These are phyloP conservation scores for Moniliophthora roreri DNA, from an alignment of 1,284 basidiomycete species.

Conservation along the genomic window DNA sequence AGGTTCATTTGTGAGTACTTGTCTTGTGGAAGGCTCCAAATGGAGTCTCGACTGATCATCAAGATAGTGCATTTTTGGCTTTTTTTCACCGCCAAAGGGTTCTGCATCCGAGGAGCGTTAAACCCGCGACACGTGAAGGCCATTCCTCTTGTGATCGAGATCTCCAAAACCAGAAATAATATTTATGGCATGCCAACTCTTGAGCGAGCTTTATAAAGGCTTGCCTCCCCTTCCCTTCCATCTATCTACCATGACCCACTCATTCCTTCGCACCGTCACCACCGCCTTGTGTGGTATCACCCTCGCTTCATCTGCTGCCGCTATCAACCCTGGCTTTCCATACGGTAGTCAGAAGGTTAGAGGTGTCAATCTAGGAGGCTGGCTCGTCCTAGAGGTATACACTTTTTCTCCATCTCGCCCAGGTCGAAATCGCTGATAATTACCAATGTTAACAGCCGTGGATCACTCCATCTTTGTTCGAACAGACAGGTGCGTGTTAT, in stretches of 20 bases:
- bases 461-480: slow-evolving; percentile 86
- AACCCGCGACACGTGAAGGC: too few species aligned
- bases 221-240: background rate
- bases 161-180: too few species aligned
- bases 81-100: too few species aligned
- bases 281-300: slow-evolving; percentile 13
- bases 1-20: too few species aligned
- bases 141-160: too few species aligned
- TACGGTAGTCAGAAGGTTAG: slow-evolving; percentile 62
- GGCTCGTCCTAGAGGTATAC: slow-evolving; percentile 76
- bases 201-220: background rate
- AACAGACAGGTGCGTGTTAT: slow-evolving; percentile 52
- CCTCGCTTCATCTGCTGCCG: slow-evolving; percentile 24
- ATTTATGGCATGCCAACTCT: too few species aligned
- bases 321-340: slow-evolving; percentile 40
- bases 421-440: background rate
- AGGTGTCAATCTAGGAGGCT: slow-evolving; percentile 78
- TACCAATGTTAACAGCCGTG: slow-evolving; percentile 60
- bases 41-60: too few species aligned
- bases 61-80: too few species aligned
- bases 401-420: background rate
- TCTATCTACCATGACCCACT: slow-evolving; percentile 9
- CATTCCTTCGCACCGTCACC: slow-evolving; percentile 16
- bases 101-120: too few species aligned
- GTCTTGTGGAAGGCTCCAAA: too few species aligned